Percentiles rank a stretch among this genome's conserved stretches.
Evolutionary conservation across 129 eudicot genomes (phyloP).

Genomic region (Lactuca saligna): DNA sequence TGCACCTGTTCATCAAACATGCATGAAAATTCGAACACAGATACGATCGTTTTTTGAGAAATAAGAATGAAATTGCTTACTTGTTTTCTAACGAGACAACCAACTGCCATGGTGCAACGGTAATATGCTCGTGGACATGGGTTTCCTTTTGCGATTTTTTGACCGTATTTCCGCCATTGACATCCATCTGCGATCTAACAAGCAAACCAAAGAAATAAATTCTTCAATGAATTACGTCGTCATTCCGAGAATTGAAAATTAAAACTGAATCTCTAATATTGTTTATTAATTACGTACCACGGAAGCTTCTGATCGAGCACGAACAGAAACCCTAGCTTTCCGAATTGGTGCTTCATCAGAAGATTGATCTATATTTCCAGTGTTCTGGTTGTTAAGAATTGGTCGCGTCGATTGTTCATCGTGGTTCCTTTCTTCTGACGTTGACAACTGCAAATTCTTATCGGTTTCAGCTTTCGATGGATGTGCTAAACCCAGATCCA

Average conservation of each 20-base stretch:
- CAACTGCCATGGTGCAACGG: slow-evolving; percentile 62
- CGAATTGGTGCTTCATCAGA: slow-evolving; percentile 58
- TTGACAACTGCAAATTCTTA: slow-evolving; percentile 39
- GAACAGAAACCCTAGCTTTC: slow-evolving; percentile 54
- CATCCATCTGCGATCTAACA: slow-evolving; percentile 56
- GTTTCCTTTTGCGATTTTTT: slow-evolving; percentile 64
- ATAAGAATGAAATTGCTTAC: slow-evolving; percentile 21
- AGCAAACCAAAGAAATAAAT: background rate
- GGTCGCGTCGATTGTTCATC: slow-evolving; percentile 23
- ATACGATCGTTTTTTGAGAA: background rate
- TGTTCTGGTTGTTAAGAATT: slow-evolving; percentile 4
- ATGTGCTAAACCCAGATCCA: slow-evolving; percentile 48
- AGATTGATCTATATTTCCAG: slow-evolving; percentile 44
- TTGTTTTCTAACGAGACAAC: slow-evolving; percentile 66
- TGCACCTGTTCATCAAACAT: slow-evolving; percentile 47
- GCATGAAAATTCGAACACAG: background rate
- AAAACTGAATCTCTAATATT: background rate
- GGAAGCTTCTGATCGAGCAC: slow-evolving; percentile 57
- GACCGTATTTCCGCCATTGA: slow-evolving; percentile 66
- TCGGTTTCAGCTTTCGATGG: slow-evolving; percentile 15
- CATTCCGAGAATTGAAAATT: background rate
- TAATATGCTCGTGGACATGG: slow-evolving; percentile 73
- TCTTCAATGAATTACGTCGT: background rate
- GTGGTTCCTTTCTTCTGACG: slow-evolving; percentile 34
- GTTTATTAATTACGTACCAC: slow-evolving; percentile 25